Percentiles rank a stretch among this genome's conserved stretches.
Evolutionary conservation across 352 stramenopile species (phyloP).

Genomic region (Phytophthora pluvialis): DNA sequence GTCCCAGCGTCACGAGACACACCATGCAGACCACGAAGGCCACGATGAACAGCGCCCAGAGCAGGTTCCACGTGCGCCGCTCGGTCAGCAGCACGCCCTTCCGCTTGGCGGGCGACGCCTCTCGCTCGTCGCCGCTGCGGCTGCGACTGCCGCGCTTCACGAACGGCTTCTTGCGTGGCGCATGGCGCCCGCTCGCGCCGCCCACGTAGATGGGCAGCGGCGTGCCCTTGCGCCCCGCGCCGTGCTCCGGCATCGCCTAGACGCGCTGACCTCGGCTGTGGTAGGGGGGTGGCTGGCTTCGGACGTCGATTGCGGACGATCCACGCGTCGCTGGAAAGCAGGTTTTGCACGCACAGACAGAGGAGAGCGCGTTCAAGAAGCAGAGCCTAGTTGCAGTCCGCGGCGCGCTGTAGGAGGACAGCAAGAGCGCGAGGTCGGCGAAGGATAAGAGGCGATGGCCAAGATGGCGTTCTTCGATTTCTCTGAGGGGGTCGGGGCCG

Average conservation of each 20-base stretch:
- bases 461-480: constrained; percentile 19
- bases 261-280: not conserved
- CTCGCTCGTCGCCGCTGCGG: constrained; percentile 33
- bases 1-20: constrained; percentile 55
- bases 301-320: constrained; percentile 14
- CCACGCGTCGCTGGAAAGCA: not conserved
- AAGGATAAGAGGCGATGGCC: constrained; percentile 9
- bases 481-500: not conserved
- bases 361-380: not conserved
- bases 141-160: constrained; percentile 40
- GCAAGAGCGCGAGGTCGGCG: constrained; percentile 3
- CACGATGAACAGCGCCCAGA: constrained; percentile 53
- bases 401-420: not conserved
- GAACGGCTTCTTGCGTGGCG: constrained; percentile 41
- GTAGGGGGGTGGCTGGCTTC: not conserved
- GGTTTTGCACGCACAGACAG: constrained; percentile 5
- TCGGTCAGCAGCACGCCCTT: constrained; percentile 22
- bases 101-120: constrained; percentile 3
- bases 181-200: constrained; percentile 31
- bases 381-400: not conserved
- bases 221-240: constrained; percentile 40
- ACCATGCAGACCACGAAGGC: constrained; percentile 56
- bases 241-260: constrained; percentile 37
- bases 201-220: constrained; percentile 48
- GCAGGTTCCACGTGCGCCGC: constrained; percentile 49